Evolutionary conservation across 177 flowering plant genomes (phyloP).

Genomic region (Vitis hybrid): DNA sequence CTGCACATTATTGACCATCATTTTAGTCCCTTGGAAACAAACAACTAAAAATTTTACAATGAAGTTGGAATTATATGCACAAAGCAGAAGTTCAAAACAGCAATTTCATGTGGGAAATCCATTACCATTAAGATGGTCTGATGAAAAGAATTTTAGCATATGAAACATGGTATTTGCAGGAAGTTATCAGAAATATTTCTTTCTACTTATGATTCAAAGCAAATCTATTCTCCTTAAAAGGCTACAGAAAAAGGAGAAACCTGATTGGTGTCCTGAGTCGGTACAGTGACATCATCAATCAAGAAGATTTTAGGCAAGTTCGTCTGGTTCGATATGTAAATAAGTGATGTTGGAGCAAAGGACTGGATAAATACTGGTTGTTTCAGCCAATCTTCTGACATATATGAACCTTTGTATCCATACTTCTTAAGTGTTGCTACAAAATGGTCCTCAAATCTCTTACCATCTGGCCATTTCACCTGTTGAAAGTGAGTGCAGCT

Average conservation of each 20-base stretch:
- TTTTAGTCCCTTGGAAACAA: slow-evolving; percentile 5
- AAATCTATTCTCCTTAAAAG: neutral
- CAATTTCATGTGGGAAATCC: no score
- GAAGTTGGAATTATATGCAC: neutral
- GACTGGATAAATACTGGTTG: slow-evolving; percentile 95
- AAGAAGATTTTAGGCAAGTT: slow-evolving; percentile 81
- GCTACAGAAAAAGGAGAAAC: slow-evolving; percentile 30
- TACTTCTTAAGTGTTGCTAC: slow-evolving; percentile 82
- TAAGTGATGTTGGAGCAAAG: slow-evolving; percentile 91
- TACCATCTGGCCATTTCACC: slow-evolving; percentile 89
- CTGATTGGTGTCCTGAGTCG: slow-evolving; percentile 96
- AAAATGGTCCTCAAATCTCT: slow-evolving; percentile 86
- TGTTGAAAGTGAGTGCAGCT: slow-evolving; percentile 27
- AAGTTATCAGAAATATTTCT: no score
- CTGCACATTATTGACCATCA: slow-evolving; percentile 40
- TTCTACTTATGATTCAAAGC: no score
- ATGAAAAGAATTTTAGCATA: neutral
- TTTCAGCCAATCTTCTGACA: slow-evolving; percentile 86
- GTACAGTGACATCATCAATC: slow-evolving; percentile 68
- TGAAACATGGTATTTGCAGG: neutral
- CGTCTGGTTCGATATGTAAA: slow-evolving; percentile 67
- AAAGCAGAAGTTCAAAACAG: neutral
- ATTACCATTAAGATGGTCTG: no score
- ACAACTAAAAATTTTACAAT: neutral
- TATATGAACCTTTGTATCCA: slow-evolving; percentile 81